phyloP scores from a whole-genome alignment of 2,329 filamentous ascomycete species.

The Colletotrichum spaethianum region DNA sequence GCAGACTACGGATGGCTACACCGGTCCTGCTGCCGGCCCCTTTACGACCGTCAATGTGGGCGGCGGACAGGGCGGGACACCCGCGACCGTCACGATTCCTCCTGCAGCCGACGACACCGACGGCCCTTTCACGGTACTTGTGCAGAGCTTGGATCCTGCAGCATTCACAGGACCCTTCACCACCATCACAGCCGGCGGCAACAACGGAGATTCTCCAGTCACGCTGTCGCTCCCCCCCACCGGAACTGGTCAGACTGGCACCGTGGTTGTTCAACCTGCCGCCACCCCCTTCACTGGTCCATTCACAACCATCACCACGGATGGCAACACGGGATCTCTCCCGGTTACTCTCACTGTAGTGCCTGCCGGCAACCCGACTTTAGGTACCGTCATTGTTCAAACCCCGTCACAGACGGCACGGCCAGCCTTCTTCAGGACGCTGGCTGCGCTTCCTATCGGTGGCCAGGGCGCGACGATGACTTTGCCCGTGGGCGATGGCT shows the following conservation, averaged over 20 bases:
- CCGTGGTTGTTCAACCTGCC: constrained; percentile 29
- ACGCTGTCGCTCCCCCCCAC: constrained; percentile 29
- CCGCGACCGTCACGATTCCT: constrained; percentile 26
- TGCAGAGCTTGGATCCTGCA: constrained; percentile 9
- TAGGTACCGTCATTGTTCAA: constrained; percentile 34
- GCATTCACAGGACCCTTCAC: constrained; percentile 18
- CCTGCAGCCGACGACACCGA: neutral
- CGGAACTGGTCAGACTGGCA: constrained; percentile 18
- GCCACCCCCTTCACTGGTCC: constrained; percentile 27
- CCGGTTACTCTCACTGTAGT: constrained; percentile 25
- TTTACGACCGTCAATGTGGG: constrained; percentile 20
- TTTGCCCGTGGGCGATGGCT: neutral
- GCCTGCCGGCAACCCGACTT: constrained; percentile 17
- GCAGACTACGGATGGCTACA: constrained; percentile 26
- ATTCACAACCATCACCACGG: constrained; percentile 32
- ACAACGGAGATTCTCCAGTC: constrained; percentile 4
- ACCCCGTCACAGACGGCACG: constrained; percentile 5
- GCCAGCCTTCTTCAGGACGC: constrained; percentile 4
- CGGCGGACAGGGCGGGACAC: constrained; percentile 3
- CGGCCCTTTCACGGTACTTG: constrained; percentile 13
- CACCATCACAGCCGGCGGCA: constrained; percentile 32
- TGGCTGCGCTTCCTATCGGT: constrained; percentile 16
- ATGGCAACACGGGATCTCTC: constrained; percentile 22
- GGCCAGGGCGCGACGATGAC: constrained; percentile 27
- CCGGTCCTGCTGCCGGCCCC: constrained; percentile 16